Evolutionary conservation across 225 moss, liverwort and hornwort species (phyloP), one percentile per base, ranked within the genome.

Genomic region (Takakia lepidozioides): DNA sequence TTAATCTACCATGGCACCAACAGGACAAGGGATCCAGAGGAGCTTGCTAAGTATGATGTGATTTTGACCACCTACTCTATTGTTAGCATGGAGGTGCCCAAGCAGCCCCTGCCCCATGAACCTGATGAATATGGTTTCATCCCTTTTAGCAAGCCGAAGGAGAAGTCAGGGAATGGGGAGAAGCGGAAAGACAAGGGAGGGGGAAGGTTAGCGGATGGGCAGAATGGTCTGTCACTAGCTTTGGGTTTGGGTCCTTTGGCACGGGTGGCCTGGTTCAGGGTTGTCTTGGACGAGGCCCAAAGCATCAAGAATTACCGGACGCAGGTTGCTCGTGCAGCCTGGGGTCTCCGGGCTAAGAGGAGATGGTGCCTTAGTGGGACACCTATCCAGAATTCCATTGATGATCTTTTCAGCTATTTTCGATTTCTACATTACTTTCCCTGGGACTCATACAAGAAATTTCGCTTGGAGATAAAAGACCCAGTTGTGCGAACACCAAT

Each of bases 311-410:
- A 98, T 65, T 65, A 80, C 13, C 71, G 83, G 60, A 98, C 98
- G 9, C 98, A 91, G 64, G 87, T 83, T 59, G 98, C 98, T 3
- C 78, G 87, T 59, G 98, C 98, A 55, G 87, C 87, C 19, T 98
- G 98, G 91, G 87, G 85, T 52, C 66, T 98, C 24, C 75, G 87
- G 48, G 91, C 91, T 19, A 98, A 98, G 47, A 76, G 81, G 52
- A 78, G 91, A 62, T 98, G 98, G 98, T 98, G 98, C 61, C 66
- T 98, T 2, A 98, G 91, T 55, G 98, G 98, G 54, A 98, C 98
- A 16, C 98, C 98, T 29, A 91, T 98, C 52, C 98, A 98, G 60
- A 98, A 98, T 64, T 77, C 91, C 5, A 73, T 98, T 40, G 91
- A 91, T 57, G 98, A 98, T 50, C 73, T 98, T 28, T 98, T 73